Evolutionary conservation across 2,329 filamentous ascomycete genomes (phyloP), one percentile per base, ranked within the genome.

Genomic region (Scopulariopsis brevicaulis): DNA sequence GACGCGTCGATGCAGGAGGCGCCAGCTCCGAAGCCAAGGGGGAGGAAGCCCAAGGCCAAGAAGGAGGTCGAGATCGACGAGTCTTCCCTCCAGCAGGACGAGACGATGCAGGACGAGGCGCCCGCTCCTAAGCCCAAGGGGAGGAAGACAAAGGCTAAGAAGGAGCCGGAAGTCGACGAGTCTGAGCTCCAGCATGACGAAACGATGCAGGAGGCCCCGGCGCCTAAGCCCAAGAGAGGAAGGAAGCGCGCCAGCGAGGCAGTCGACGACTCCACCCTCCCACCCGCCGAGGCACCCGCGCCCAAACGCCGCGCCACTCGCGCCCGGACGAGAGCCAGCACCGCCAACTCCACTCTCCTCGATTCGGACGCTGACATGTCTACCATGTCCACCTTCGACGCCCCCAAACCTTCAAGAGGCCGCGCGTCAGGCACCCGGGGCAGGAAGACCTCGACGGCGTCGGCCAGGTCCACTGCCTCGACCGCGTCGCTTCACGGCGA

Each of bases 191-290:
- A 32, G 8, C 46, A 24, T 4, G 50, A 53, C 28, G 1, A 63
- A 14, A 51, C 46, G 4, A 22, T 68, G 15, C 43, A 59, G 59
- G 48, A 58, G 52, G 7, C 40, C 11, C 53, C 55, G 3, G 40
- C 25, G 12, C 37, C 60, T 1, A 78, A 79, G 62, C 64, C 73
- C 1, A 64, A 72, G 1, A 74, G 77, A 55, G 83, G 82, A 34
- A 83, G 77, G 66, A 90, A 90, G 68, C 77, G 86, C 60, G 69
- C 73, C 4, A 89, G 84, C 61, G 81, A 83, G 35, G 79, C 80
- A 11, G 70, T 84, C 53, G 77, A 83, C 20, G 75, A 81, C 52
- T 73, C 76, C 0, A 68, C 66, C 1, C 60, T 75, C 51, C 73
- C 69, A 28, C 65, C 70, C 6, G 67, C 71, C 3, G 77, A 80